phyloP scores from a whole-genome alignment of 1,284 basidiomycete species.

The Cryptococcus sp. region DNA sequence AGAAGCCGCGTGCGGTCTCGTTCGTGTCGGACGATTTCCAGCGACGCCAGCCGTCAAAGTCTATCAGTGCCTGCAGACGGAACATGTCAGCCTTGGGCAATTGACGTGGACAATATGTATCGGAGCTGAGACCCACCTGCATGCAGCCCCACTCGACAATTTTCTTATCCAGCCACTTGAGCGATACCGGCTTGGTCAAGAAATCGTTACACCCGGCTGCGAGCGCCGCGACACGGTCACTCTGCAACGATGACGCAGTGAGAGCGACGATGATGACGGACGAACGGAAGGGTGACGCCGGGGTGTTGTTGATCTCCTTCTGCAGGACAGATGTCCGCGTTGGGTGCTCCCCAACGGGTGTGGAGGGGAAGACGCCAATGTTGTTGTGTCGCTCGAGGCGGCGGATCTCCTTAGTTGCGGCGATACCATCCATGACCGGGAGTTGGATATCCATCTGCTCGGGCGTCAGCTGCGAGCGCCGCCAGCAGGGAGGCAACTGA shows the following conservation, averaged over 20 bases:
- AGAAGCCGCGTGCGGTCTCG: slow-evolving; percentile 43
- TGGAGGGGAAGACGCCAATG: slow-evolving; percentile 66
- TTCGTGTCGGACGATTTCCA: slow-evolving; percentile 43
- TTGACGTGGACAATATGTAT: too few species aligned
- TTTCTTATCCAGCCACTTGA: slow-evolving; percentile 96
- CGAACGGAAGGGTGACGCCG: slow-evolving; percentile 68
- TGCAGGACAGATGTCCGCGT: background rate
- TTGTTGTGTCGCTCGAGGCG: slow-evolving; percentile 70
- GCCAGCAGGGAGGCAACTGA: background rate
- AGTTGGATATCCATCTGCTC: slow-evolving; percentile 98
- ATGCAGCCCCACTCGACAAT: slow-evolving; percentile 90
- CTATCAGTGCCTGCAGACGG: slow-evolving; percentile 43
- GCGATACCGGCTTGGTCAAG: slow-evolving; percentile 92
- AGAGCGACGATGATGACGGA: slow-evolving; percentile 98
- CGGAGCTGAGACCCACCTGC: slow-evolving; percentile 42
- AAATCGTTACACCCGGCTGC: slow-evolving; percentile 99
- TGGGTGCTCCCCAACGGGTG: slow-evolving; percentile 56
- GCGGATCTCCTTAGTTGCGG: slow-evolving; percentile 94
- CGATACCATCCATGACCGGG: slow-evolving; percentile 97
- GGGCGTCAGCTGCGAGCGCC: background rate
- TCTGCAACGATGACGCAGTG: slow-evolving; percentile 88
- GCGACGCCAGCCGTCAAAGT: slow-evolving; percentile 51
- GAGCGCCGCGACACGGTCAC: slow-evolving; percentile 90
- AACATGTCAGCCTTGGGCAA: too few species aligned
- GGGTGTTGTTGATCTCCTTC: slow-evolving; percentile 12